Base-by-base conservation (phyloP, 768 basidiomycete genomes). In the Holtermanniella nyarrowii region DNA sequence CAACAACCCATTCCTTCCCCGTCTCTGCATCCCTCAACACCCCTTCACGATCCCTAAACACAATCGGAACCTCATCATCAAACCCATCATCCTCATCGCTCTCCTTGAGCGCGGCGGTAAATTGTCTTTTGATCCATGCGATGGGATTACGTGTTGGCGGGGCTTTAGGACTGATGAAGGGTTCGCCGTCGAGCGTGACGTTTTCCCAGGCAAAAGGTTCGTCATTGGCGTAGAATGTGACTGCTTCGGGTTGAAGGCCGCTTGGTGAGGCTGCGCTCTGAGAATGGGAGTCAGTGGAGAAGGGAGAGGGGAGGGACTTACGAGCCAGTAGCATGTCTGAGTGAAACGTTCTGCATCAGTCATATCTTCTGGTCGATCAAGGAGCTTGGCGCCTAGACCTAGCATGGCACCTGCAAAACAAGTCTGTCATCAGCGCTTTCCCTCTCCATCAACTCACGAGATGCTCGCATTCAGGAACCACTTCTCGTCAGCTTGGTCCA, bases 331-430 rank as follows among this genome's bases (percentile, higher is more conserved):
- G 50, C 74, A 74, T 1, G 72, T 65, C 39, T 68, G 56, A 2
- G 74, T 75, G 49, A 75, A 56, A 26, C 60, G 46, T 21, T 58
- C 45, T 3, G 65, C 69, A 44, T 62, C 62, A 0, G 31, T 53
- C 55, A 75, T 54, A 53, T 76, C 75, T 14, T 59, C 47, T n/a
- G 57, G 50, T 1, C 74, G 59, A 27, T 63, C 46, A 21, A 76
- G 58, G 5, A 76, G 54, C 31, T 59, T 61, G 1, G 72, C 57
- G 10, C 75, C 75, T 23, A 76, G 64, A n/a, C 71, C 73, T 11
- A 75, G 59, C 75, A 76, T 76, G 0, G 65, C 75, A 7, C 75
- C 74, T 3, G 71, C 72, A 55, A 74, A 76, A 55, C 71, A 73
- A 0, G 71, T 69, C 53, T 55, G 14, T 31, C 16, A 1, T 42